Evolutionary conservation across 306 rosid genomes (phyloP).

Genomic region (Gillenia trifoliata): DNA sequence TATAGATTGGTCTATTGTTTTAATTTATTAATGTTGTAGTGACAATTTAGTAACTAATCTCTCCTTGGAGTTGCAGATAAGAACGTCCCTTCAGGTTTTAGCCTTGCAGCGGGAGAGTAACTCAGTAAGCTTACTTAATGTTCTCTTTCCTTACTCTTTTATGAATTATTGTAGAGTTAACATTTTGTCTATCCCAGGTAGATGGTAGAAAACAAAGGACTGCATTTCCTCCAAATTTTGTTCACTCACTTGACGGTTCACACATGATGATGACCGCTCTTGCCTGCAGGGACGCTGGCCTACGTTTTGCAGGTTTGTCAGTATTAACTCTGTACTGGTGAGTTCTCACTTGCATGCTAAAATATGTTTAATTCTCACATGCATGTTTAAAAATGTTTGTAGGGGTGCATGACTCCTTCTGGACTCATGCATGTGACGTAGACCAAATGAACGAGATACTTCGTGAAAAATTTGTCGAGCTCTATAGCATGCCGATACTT

Average conservation of each 20-base stretch:
- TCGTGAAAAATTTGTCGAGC: conserved; percentile 73
- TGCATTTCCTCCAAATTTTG: conserved; percentile 87
- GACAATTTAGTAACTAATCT: conserved; percentile 21
- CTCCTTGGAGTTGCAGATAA: conserved; percentile 46
- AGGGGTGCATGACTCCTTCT: conserved; percentile 91
- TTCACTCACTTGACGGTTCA: conserved; percentile 78
- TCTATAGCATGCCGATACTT: conserved; percentile 64
- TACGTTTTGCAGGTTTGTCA: conserved; percentile 79
- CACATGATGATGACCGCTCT: conserved; percentile 96
- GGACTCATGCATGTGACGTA: conserved; percentile 88
- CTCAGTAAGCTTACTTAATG: conserved; percentile 36
- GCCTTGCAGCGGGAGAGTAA: conserved; percentile 69
- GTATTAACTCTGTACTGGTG: neutral
- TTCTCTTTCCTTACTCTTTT: conserved; percentile 13
- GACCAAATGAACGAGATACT: conserved; percentile 70
- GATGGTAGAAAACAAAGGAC: conserved; percentile 72
- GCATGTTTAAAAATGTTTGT: conserved; percentile 18
- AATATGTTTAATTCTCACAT: neutral
- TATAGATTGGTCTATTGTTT: neutral
- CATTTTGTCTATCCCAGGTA: conserved; percentile 36
- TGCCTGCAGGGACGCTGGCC: conserved; percentile 74
- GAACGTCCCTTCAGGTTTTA: conserved; percentile 78
- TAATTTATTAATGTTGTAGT: neutral
- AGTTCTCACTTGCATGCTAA: neutral
- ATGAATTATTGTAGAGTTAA: neutral